Percentiles rank a stretch among this genome's conserved stretches.
phyloP scores from a whole-genome alignment of 75 land plant species.

The Cupressus sempervirens region DNA sequence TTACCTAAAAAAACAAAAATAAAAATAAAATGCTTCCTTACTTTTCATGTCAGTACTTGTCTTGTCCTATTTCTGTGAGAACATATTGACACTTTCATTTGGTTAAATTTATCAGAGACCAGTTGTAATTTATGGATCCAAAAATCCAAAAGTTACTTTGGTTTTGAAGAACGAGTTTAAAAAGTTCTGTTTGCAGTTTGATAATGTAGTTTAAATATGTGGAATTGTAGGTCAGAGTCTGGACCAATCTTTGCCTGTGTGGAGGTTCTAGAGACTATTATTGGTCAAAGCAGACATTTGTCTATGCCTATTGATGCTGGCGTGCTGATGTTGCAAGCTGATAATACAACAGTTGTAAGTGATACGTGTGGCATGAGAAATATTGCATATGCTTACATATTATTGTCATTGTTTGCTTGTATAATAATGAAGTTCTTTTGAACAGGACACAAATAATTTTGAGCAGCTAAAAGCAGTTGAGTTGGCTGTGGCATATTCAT shows the following conservation, averaged over 20 bases:
- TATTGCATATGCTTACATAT: not conserved
- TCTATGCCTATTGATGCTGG: slow-evolving; percentile 68
- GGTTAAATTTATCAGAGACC: not conserved
- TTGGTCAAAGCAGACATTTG: slow-evolving; percentile 23
- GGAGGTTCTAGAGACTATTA: slow-evolving; percentile 45
- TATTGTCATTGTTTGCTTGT: not conserved
- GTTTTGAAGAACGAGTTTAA: not conserved
- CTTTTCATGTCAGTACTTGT: not conserved
- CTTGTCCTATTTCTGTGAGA: not conserved
- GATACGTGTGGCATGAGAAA: not conserved
- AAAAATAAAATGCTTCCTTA: not conserved
- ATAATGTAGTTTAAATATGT: not conserved
- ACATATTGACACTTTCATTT: not conserved
- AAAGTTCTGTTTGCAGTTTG: not conserved
- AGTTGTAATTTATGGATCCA: not conserved
- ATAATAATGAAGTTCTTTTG: not conserved
- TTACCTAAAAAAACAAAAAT: not conserved
- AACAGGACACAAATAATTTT: slow-evolving; percentile 25
- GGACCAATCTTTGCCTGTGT: slow-evolving; percentile 78
- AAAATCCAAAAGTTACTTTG: not conserved
- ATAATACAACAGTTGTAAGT: slow-evolving; percentile 27
- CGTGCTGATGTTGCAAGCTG: slow-evolving; percentile 72
- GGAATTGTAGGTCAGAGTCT: slow-evolving; percentile 51
- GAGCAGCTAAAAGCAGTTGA: slow-evolving; percentile 57
- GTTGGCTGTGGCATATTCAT: slow-evolving; percentile 77